Conservation (phyloP, 2,329 filamentous ascomycete genomes). For the Aspergillus versicolor region DNA sequence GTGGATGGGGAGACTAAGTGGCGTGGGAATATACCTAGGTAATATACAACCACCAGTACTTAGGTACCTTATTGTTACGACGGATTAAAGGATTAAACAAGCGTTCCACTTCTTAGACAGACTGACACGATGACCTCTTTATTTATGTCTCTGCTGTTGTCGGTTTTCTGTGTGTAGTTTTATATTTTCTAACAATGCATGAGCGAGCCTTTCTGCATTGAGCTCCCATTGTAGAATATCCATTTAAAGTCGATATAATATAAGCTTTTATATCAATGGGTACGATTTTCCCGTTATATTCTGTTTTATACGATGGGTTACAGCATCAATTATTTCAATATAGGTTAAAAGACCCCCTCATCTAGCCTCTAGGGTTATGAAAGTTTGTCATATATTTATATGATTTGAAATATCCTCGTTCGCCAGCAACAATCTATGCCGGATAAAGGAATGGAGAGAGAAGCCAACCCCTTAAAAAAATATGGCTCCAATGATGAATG, state of each 20-base stretch:
- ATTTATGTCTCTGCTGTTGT: constrained; percentile 5
- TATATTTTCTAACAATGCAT: constrained; percentile 21
- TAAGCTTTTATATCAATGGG: background rate
- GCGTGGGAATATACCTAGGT: background rate
- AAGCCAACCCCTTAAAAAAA: background rate
- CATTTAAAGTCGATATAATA: background rate
- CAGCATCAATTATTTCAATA: background rate
- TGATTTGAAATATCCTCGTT: background rate
- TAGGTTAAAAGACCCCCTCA: background rate
- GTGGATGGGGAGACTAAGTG: background rate
- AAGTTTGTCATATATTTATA: background rate
- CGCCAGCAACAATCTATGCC: background rate
- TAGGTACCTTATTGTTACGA: constrained; percentile 1
- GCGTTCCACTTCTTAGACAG: background rate
- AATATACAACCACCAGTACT: background rate
- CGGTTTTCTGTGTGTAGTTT: constrained; percentile 7
- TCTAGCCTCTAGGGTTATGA: background rate
- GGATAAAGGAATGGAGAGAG: background rate
- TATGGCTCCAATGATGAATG: background rate
- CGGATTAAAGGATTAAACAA: background rate
- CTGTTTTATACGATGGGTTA: background rate
- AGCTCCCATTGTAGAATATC: background rate
- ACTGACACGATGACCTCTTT: background rate
- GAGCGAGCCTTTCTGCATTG: constrained; percentile 17
- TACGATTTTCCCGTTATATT: background rate